Evolutionary conservation across 164 flowering plant species (phyloP), one percentile per base, ranked within the genome.

Genomic region (Buxus sempervirens): DNA sequence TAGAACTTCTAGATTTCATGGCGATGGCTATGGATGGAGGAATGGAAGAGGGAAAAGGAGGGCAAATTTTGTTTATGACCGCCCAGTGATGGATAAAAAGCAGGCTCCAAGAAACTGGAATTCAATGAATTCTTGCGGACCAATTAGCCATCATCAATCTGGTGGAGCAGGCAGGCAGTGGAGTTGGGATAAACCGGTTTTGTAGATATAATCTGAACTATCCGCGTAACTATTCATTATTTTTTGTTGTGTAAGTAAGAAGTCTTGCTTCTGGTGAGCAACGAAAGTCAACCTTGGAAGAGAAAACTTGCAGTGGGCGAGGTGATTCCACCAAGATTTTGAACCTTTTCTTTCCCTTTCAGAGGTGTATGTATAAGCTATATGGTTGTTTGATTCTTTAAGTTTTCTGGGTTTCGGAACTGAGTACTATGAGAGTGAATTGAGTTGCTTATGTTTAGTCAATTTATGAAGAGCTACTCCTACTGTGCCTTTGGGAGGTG

Each of bases 1-100:
- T 71, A 81, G 77, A 64, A 79, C 73, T 56, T 65, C 83, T 28
- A 81, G 83, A 71, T 80, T 65, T 70, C 85, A 72, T 48, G 77
- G 75, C 14, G 69, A 74, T 68, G 67, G 66, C 55, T 22, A 68
- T 19, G 70, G 71, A 23, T 67, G 82, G 81, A 78, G 69, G 72
- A 73, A 74, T 49, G 65, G 70, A 19, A 63, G 74, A 49, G 73
- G 79, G 41, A 73, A 73, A 63, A 79, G 73, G 73, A 79, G 81
- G 70, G 75, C 55, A 19, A 63, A 63, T 45, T 79, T 79, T 64
- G 73, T 63, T 9, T 63, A 67, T 20, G 75, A 78, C 58, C 66
- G 69, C 49, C 69, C 72, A 4, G 5, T 49, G 54, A 21, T 54
- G 38, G 58, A 63, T 61, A 69, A 65, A 36, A 75, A 54, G 59